These are phyloP conservation scores for Venturia effusa DNA, from an alignment of 2,329 filamentous ascomycete species.

Conservation along the genomic window DNA sequence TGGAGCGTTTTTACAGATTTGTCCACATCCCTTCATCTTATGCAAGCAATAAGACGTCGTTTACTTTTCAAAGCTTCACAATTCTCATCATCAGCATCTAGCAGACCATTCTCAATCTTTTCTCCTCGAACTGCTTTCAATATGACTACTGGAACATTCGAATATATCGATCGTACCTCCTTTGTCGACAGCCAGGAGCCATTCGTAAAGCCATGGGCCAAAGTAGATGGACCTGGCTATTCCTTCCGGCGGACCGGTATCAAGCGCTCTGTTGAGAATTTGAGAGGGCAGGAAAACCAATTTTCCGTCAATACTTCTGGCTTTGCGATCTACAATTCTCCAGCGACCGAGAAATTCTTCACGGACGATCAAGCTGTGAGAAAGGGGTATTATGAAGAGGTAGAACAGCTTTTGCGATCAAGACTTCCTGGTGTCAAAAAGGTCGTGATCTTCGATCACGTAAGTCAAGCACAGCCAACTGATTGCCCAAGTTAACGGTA, in stretches of 20 bases:
- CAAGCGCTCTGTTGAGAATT: constrained; percentile 40
- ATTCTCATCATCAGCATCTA: background rate
- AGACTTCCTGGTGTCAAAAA: constrained; percentile 47
- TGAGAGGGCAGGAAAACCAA: constrained; percentile 39
- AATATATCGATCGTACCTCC: constrained; percentile 48
- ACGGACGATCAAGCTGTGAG: constrained; percentile 45
- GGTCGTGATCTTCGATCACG: constrained; percentile 60
- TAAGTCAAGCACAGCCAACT: background rate
- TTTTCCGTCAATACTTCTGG: constrained; percentile 49
- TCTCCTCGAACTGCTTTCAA: background rate
- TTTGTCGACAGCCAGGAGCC: constrained; percentile 26
- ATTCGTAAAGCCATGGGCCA: constrained; percentile 46
- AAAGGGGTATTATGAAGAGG: constrained; percentile 48
- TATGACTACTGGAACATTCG: constrained; percentile 50
- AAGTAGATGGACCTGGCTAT: constrained; percentile 50
- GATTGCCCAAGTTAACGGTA: background rate
- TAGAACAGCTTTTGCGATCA: constrained; percentile 45
- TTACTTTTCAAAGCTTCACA: background rate
- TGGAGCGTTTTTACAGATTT: too few relatives aligned
- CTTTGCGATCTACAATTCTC: constrained; percentile 44
- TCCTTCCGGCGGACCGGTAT: constrained; percentile 41
- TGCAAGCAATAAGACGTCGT: constrained; percentile 2
- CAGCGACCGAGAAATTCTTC: constrained; percentile 45
- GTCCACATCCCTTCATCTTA: background rate
- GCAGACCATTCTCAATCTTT: background rate